Percentiles rank a stretch among this genome's conserved stretches.
phyloP scores from a whole-genome alignment of 495 filamentous ascomycete genomes.

The Jackrogersella minutella region DNA sequence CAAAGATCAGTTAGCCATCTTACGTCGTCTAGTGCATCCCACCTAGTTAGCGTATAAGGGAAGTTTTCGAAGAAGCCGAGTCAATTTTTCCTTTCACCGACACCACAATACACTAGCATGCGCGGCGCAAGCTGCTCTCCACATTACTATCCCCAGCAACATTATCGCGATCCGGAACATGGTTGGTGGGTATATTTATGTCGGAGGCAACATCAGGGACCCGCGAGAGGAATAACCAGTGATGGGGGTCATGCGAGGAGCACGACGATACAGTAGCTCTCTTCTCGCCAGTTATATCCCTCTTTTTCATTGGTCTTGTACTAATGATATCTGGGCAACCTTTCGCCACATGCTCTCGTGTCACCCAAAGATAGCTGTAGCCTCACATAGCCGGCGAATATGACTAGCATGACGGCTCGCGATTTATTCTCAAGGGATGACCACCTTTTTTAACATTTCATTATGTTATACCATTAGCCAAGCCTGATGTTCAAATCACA shows the following conservation, averaged over 20 bases:
- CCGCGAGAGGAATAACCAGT: constrained; percentile 6
- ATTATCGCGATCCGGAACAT: constrained; percentile 1
- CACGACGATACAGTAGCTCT: constrained; percentile 2
- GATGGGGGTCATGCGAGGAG: constrained; percentile 18
- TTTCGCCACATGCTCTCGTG: constrained; percentile 15
- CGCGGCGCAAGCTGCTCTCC: constrained; percentile 21
- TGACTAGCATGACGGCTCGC: background rate
- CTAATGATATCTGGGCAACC: constrained; percentile 1
- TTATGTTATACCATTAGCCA: background rate
- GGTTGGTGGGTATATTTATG: constrained; percentile 32
- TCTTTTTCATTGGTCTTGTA: constrained; percentile 8
- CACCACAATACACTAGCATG: constrained; percentile 1
- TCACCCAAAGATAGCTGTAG: background rate
- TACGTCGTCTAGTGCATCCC: constrained; percentile 17
- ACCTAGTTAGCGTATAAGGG: constrained; percentile 6
- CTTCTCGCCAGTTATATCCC: background rate
- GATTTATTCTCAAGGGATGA: constrained; percentile 2
- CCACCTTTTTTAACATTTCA: background rate
- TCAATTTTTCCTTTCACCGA: constrained; percentile 17
- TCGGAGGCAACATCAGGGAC: constrained; percentile 15
- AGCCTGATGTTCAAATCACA: background rate
- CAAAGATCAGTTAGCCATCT: constrained; percentile 33
- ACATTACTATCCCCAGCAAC: constrained; percentile 8
- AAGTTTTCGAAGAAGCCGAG: constrained; percentile 12
- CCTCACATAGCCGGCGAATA: constrained; percentile 8